Conservation (phyloP, 2,329 filamentous ascomycete species). For the Parastagonospora avenae region DNA sequence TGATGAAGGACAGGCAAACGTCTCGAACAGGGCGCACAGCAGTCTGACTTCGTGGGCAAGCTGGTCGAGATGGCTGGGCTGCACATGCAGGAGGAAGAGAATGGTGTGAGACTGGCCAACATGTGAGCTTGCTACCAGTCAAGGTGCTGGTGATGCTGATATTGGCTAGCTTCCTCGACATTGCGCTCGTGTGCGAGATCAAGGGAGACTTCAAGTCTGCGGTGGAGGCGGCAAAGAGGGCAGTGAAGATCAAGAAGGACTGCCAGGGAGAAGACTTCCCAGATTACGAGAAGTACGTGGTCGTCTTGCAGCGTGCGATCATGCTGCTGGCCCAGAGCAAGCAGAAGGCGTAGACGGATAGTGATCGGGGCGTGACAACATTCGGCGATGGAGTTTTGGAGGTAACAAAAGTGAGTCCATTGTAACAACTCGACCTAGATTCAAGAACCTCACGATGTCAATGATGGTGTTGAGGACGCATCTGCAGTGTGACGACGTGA, state of each 20-base stretch:
- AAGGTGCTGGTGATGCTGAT: conserved; percentile 6
- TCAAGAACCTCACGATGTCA: background rate
- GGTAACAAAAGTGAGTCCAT: background rate
- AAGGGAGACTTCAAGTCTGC: conserved; percentile 29
- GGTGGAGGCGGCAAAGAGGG: conserved; percentile 24
- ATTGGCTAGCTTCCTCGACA: conserved; percentile 33
- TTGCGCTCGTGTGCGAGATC: conserved; percentile 38
- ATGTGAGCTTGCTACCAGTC: conserved; percentile 24
- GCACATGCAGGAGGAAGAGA: conserved; percentile 33
- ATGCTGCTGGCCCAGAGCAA: too few relatives aligned
- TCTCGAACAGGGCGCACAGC: conserved; percentile 17
- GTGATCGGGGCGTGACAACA: background rate
- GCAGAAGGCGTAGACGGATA: too few relatives aligned
- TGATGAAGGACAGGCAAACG: background rate
- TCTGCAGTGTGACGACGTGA: background rate
- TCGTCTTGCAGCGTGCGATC: conserved; percentile 19
- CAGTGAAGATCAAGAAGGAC: conserved; percentile 32
- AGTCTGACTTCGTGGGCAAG: conserved; percentile 21
- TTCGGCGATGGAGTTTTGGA: background rate
- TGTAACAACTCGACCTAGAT: background rate
- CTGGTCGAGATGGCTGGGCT: conserved; percentile 36
- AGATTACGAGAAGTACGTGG: conserved; percentile 27
- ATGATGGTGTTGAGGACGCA: background rate
- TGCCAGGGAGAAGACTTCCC: conserved; percentile 36
- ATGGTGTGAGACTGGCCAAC: conserved; percentile 27